Percentiles rank a stretch among this genome's conserved stretches.
These are phyloP conservation scores for Lolium multiflorum DNA, from an alignment of 176 grass and related monocot genomes.

Conservation along the genomic window DNA sequence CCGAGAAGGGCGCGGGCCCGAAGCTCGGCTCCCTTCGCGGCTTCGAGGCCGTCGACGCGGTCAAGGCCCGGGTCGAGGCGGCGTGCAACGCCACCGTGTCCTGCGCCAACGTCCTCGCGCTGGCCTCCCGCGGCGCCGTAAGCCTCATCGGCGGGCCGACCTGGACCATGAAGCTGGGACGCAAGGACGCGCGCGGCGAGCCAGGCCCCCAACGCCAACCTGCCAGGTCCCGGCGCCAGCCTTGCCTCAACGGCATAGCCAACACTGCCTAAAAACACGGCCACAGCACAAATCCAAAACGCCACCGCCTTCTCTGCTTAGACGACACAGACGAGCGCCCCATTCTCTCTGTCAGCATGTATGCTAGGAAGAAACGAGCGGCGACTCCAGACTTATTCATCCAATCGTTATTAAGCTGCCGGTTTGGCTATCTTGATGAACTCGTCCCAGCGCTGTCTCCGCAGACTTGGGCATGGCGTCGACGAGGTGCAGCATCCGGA, in stretches of 20 bases:
- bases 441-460: constrained; percentile 73
- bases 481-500: constrained; percentile 65
- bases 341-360: too few relatives aligned
- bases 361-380: too few relatives aligned
- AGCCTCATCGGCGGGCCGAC: constrained; percentile 42
- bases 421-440: constrained; percentile 40
- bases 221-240: constrained; percentile 39
- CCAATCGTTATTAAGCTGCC: neutral
- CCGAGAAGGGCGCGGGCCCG: constrained; percentile 57
- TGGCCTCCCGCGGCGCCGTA: constrained; percentile 60
- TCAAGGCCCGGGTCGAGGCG: constrained; percentile 53
- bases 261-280: too few relatives aligned
- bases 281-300: too few relatives aligned
- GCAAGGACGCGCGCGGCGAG: constrained; percentile 44
- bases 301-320: too few relatives aligned
- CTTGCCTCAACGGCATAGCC: too few relatives aligned
- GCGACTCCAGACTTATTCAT: too few relatives aligned
- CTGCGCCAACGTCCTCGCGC: constrained; percentile 71
- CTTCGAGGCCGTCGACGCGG: constrained; percentile 59
- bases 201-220: constrained; percentile 43
- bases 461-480: constrained; percentile 79
- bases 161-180: constrained; percentile 51
- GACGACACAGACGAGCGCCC: too few relatives aligned
- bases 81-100: constrained; percentile 60
- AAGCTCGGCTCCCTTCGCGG: constrained; percentile 58